Conservation (phyloP, 495 filamentous ascomycete species). For the Chaetomidium leptoderma region DNA sequence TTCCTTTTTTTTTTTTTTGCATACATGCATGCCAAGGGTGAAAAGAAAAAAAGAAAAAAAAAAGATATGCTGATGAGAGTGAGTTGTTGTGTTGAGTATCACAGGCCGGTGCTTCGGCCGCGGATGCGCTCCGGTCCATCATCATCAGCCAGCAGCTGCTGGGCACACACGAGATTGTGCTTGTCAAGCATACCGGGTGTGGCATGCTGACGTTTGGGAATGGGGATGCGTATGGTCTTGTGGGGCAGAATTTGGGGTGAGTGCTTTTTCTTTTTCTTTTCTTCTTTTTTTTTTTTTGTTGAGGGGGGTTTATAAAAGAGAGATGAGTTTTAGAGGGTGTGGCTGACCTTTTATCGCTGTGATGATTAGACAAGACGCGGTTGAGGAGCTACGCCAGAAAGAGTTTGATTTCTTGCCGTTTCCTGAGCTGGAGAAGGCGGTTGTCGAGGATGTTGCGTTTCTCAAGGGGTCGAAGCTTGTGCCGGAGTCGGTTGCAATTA, state of each 20-base stretch:
- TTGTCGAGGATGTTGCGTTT: conserved; percentile 61
- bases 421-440: conserved; percentile 56
- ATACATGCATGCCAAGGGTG: neutral
- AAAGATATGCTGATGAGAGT: conserved; percentile 9
- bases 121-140: conserved; percentile 67
- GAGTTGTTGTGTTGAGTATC: too few species aligned
- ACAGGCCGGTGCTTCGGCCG: conserved; percentile 57
- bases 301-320: too few species aligned
- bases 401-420: conserved; percentile 61
- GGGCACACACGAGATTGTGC: conserved; percentile 69
- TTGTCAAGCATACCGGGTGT: conserved; percentile 78
- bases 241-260: conserved; percentile 53
- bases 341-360: neutral
- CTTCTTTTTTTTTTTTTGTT: neutral
- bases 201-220: conserved; percentile 81
- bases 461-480: conserved; percentile 59
- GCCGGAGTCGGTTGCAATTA: conserved; percentile 54
- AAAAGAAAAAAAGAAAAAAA: neutral
- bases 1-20: neutral
- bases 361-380: conserved; percentile 19
- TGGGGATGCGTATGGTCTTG: conserved; percentile 52
- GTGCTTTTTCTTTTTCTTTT: conserved; percentile 4
- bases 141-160: conserved; percentile 79
- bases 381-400: conserved; percentile 24
- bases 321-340: neutral